phyloP scores from a whole-genome alignment of 305 asterid genomes.

The Solanum aculeatissimum region DNA sequence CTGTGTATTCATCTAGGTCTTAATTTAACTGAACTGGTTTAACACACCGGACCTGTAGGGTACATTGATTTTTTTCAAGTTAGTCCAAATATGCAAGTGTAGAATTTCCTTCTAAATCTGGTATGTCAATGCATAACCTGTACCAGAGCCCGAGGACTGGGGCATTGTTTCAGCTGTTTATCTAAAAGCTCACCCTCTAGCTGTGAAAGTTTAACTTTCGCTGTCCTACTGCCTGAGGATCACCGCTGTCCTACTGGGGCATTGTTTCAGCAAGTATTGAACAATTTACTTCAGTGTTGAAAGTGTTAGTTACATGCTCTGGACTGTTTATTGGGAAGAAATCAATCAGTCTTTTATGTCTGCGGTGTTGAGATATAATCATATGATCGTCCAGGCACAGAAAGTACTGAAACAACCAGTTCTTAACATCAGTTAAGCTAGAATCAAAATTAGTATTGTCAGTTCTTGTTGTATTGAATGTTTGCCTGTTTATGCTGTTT shows the following conservation, averaged over 20 bases:
- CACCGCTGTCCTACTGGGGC: too few relatives aligned
- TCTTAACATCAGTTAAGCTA: neutral
- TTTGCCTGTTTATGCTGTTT: neutral
- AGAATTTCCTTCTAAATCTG: neutral
- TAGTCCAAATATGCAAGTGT: neutral
- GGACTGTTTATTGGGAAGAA: neutral
- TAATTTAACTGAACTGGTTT: neutral
- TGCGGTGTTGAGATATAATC: neutral
- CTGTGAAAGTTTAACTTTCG: neutral
- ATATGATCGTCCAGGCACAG: neutral
- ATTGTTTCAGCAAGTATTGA: neutral
- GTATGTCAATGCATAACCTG: neutral
- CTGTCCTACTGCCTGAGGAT: neutral
- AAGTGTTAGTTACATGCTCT: neutral
- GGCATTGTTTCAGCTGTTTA: neutral
- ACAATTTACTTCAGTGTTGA: neutral
- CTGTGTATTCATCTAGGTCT: neutral
- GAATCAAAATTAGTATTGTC: neutral
- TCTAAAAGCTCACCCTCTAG: neutral
- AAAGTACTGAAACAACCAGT: neutral
- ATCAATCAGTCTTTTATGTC: neutral
- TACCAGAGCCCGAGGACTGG: neutral
- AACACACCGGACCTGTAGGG: neutral
- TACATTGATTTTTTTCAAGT: neutral
- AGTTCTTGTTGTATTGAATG: neutral